Evolutionary conservation across 345 rosid species (phyloP).

Genomic region (Viola odorata): DNA sequence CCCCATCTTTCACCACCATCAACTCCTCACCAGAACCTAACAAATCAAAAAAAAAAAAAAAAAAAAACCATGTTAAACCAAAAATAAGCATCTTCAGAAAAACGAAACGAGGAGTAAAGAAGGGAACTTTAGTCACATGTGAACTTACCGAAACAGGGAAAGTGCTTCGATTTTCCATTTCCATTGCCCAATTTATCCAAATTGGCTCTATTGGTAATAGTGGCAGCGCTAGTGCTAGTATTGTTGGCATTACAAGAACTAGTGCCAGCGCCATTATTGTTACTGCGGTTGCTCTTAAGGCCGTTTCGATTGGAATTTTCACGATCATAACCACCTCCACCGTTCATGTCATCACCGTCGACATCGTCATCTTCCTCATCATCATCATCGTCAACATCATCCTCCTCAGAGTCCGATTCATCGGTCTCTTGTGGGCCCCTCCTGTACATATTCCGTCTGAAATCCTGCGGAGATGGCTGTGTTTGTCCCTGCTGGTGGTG

Average conservation of each 20-base stretch:
- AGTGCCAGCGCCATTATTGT: constrained; percentile 14
- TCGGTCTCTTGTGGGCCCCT: constrained; percentile 21
- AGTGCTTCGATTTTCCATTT: constrained; percentile 38
- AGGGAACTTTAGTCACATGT: not conserved
- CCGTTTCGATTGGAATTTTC: constrained; percentile 8
- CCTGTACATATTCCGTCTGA: constrained; percentile 13
- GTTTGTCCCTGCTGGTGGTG: constrained; percentile 3
- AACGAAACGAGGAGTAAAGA: not conserved
- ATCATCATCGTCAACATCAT: constrained; percentile 38
- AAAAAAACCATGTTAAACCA: not conserved
- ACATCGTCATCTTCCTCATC: constrained; percentile 29
- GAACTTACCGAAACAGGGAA: constrained; percentile 24
- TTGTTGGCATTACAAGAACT: constrained; percentile 15
- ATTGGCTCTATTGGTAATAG: not conserved
- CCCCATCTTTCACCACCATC: constrained; percentile 36
- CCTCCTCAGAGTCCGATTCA: constrained; percentile 44
- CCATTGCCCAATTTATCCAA: constrained; percentile 26
- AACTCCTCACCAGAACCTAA: constrained; percentile 37
- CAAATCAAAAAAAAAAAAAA: not conserved
- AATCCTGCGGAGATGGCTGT: constrained; percentile 2
- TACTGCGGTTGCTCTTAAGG: constrained; percentile 15
- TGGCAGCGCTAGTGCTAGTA: not conserved
- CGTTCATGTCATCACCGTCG: constrained; percentile 16
- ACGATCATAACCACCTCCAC: constrained; percentile 5
- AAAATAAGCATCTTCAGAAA: not conserved